Evolutionary conservation across 495 filamentous ascomycete genomes (phyloP).

Genomic region (Podospora didyma): DNA sequence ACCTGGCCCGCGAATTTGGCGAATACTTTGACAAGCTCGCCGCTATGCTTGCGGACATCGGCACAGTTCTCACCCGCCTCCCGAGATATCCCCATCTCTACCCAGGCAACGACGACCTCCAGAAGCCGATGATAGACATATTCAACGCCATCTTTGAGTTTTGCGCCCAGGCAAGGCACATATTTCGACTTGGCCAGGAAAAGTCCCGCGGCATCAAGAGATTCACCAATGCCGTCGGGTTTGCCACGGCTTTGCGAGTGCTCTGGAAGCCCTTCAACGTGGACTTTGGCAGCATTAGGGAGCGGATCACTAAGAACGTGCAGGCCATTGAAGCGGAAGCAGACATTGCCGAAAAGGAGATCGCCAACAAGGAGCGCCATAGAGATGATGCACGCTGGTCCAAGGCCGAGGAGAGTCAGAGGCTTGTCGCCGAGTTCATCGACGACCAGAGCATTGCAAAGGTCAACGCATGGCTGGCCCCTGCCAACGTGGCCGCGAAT

Average conservation of each 20-base stretch:
- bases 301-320: conserved; percentile 9
- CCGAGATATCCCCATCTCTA: conserved; percentile 6
- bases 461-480: conserved; percentile 5
- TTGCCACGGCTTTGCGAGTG: conserved; percentile 9
- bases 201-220: conserved; percentile 9
- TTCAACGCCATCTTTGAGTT: conserved; percentile 11
- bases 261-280: conserved; percentile 14
- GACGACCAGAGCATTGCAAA: conserved; percentile 6
- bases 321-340: conserved; percentile 9
- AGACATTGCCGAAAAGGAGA: conserved; percentile 7
- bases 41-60: conserved; percentile 10
- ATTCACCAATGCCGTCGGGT: conserved; percentile 6
- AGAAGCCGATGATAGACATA: conserved; percentile 2
- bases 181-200: conserved; percentile 10
- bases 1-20: conserved; percentile 11
- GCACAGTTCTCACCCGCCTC: conserved; percentile 4
- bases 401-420: conserved; percentile 4
- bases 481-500: conserved; percentile 7
- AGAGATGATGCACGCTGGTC: conserved; percentile 5
- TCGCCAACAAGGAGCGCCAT: conserved; percentile 9
- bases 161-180: conserved; percentile 4
- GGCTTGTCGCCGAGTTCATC: conserved; percentile 4
- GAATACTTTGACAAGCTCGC: conserved; percentile 15
- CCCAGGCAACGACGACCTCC: conserved; percentile 8
- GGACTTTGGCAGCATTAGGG: conserved; percentile 11